Conservation (phyloP, 2,329 filamentous ascomycete genomes). For the Aspergillus intermedius region DNA sequence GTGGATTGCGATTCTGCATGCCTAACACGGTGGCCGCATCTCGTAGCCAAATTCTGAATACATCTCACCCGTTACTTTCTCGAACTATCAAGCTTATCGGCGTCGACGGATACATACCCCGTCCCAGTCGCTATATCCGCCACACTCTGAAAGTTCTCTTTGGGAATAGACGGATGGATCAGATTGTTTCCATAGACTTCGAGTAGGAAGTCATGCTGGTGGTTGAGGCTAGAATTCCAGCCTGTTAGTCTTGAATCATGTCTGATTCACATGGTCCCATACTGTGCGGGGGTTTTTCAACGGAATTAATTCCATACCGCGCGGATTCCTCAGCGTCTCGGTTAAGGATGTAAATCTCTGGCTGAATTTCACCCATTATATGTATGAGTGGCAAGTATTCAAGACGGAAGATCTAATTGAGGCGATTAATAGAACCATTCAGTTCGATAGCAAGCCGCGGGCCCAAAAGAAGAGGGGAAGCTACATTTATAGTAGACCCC, state of each 20-base stretch:
- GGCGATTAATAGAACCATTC: too few species aligned
- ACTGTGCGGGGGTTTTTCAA: background rate
- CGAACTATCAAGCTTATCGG: background rate
- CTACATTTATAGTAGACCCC: too few species aligned
- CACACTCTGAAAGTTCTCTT: constrained; percentile 10
- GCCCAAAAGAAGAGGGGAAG: too few species aligned
- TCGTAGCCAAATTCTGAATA: constrained; percentile 19
- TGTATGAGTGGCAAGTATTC: too few species aligned
- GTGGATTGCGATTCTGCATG: constrained; percentile 1
- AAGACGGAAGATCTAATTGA: too few species aligned
- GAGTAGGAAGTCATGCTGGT: constrained; percentile 19
- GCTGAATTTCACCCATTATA: background rate
- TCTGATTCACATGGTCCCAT: background rate
- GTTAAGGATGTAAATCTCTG: constrained; percentile 14
- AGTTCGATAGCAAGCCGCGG: too few species aligned
- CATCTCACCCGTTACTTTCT: background rate
- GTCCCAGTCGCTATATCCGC: constrained; percentile 26
- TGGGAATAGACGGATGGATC: constrained; percentile 21
- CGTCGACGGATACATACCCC: constrained; percentile 12
- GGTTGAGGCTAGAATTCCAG: constrained; percentile 13
- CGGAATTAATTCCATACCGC: constrained; percentile 9
- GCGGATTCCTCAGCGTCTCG: constrained; percentile 15
- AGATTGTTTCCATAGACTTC: constrained; percentile 12
- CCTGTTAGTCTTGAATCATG: background rate
- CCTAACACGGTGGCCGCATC: background rate